A percentile compares a stretch with the other conserved stretches of the same genome.
These are phyloP conservation scores for Lineolata rhizophorae DNA, from an alignment of 495 filamentous ascomycete genomes.

Conservation along the genomic window DNA sequence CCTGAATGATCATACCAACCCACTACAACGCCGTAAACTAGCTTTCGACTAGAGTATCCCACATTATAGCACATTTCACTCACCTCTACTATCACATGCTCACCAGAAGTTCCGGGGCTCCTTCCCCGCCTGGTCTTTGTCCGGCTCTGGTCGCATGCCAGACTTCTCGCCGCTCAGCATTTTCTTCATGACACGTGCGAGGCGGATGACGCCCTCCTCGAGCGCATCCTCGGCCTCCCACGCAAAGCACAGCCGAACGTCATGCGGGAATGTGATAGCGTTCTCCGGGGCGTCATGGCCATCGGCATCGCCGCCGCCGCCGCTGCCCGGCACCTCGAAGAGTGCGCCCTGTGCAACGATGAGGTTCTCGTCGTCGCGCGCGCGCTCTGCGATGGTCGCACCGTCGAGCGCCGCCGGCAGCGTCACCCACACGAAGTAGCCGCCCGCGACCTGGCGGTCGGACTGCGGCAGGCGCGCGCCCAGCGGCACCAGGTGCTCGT, in stretches of 20 bases:
- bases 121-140: neutral
- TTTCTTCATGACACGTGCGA: slow-evolving; percentile 26
- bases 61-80: too few species aligned
- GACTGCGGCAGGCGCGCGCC: slow-evolving; percentile 28
- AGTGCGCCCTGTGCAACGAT: slow-evolving; percentile 38
- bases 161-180: slow-evolving; percentile 8
- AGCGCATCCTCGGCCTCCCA: slow-evolving; percentile 51
- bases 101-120: neutral
- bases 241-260: slow-evolving; percentile 48
- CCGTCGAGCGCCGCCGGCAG: slow-evolving; percentile 32
- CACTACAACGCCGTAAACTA: too few species aligned
- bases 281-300: too few species aligned
- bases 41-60: too few species aligned
- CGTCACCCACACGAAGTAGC: slow-evolving; percentile 64
- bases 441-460: slow-evolving; percentile 26
- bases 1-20: too few species aligned
- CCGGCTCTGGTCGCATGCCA: slow-evolving; percentile 6
- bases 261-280: slow-evolving; percentile 26
- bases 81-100: neutral
- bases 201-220: slow-evolving; percentile 41
- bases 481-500: slow-evolving; percentile 30
- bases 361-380: slow-evolving; percentile 34
- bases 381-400: slow-evolving; percentile 29
- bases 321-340: slow-evolving; percentile 44
- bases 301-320: slow-evolving; percentile 15